Evolutionary conservation across 352 stramenopile genomes (phyloP).

Genomic region (Phytophthora tentaculata): DNA sequence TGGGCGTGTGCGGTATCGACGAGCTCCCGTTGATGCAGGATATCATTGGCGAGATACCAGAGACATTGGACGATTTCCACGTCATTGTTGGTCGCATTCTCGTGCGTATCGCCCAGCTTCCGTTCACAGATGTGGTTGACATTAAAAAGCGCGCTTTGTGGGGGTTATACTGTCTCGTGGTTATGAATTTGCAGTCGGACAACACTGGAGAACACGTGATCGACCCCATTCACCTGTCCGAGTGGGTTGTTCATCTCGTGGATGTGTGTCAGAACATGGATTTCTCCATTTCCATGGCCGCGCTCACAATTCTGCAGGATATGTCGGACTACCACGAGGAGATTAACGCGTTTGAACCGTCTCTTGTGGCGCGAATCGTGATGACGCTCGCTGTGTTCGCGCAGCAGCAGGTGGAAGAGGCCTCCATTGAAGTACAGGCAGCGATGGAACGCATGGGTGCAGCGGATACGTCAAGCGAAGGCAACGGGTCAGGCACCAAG

Average conservation of each 20-base stretch:
- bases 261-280: slow-evolving; percentile 78
- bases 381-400: slow-evolving; percentile 88
- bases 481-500: slow-evolving; percentile 27
- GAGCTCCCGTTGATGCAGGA: slow-evolving; percentile 44
- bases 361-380: slow-evolving; percentile 79
- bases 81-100: slow-evolving; percentile 76
- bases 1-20: slow-evolving; percentile 44
- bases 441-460: slow-evolving; percentile 66
- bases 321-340: slow-evolving; percentile 78
- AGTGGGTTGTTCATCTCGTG: slow-evolving; percentile 86
- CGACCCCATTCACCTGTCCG: slow-evolving; percentile 56
- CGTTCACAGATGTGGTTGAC: slow-evolving; percentile 73
- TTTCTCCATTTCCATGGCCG: slow-evolving; percentile 81
- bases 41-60: slow-evolving; percentile 74
- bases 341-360: slow-evolving; percentile 71
- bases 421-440: slow-evolving; percentile 85
- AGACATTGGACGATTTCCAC: slow-evolving; percentile 73
- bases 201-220: slow-evolving; percentile 37
- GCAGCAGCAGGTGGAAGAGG: slow-evolving; percentile 88
- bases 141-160: slow-evolving; percentile 87
- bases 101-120: slow-evolving; percentile 75
- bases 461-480: slow-evolving; percentile 22
- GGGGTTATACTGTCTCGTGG: slow-evolving; percentile 78
- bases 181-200: slow-evolving; percentile 65
- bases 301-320: slow-evolving; percentile 80